Percentiles rank a stretch among this genome's conserved stretches.
These are phyloP conservation scores for Rusavskia elegans DNA, from an alignment of 495 filamentous ascomycete genomes.

Conservation along the genomic window DNA sequence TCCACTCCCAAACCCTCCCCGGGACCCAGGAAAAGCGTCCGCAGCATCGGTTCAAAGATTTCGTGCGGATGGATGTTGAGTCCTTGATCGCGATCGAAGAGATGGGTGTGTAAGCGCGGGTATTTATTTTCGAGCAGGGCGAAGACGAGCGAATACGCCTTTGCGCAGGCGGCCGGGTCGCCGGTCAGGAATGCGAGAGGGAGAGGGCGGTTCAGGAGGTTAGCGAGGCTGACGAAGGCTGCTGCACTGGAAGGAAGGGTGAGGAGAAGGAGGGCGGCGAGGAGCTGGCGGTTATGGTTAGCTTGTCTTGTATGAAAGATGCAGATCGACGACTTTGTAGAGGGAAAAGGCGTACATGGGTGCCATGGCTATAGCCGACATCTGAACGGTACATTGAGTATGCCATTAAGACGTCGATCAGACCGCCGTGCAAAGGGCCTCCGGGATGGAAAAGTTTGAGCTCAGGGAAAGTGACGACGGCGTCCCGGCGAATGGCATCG, in stretches of 20 bases:
- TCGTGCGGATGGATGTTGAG: slow-evolving; percentile 29
- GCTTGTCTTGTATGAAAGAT: slow-evolving; percentile 6
- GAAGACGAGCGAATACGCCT: slow-evolving; percentile 56
- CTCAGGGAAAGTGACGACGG: slow-evolving; percentile 46
- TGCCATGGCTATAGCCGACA: slow-evolving; percentile 77
- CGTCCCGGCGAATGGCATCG: slow-evolving; percentile 52
- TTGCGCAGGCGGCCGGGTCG: slow-evolving; percentile 54
- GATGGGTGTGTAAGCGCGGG: slow-evolving; percentile 50
- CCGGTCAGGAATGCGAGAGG: slow-evolving; percentile 75
- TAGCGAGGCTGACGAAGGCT: slow-evolving; percentile 74
- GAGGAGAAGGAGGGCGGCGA: slow-evolving; percentile 74
- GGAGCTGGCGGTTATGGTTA: slow-evolving; percentile 32
- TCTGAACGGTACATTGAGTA: slow-evolving; percentile 91
- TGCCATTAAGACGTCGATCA: slow-evolving; percentile 71
- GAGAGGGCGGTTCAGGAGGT: slow-evolving; percentile 75
- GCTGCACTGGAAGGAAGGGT: slow-evolving; percentile 56
- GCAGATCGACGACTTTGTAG: not conserved
- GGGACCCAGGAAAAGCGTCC: slow-evolving; percentile 33
- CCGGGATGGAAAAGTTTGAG: slow-evolving; percentile 65
- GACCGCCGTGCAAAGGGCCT: slow-evolving; percentile 56
- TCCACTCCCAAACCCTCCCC: slow-evolving; percentile 47
- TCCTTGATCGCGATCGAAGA: slow-evolving; percentile 25
- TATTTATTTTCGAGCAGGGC: slow-evolving; percentile 59
- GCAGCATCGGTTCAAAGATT: slow-evolving; percentile 41
- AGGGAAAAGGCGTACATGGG: slow-evolving; percentile 43